phyloP scores from a whole-genome alignment of 768 basidiomycete genomes.

The Collybia nuda region DNA sequence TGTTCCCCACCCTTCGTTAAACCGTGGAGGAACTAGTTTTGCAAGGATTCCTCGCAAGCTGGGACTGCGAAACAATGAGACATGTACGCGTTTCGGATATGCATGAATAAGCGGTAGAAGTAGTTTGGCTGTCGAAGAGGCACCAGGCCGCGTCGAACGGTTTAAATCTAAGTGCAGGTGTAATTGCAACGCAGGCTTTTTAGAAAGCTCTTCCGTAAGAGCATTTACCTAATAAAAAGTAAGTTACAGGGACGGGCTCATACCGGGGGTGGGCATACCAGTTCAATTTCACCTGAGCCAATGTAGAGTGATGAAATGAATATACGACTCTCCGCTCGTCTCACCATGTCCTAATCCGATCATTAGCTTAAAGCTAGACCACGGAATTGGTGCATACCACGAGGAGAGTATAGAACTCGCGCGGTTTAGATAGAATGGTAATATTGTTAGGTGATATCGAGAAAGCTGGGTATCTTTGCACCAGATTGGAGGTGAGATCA shows the following conservation, averaged over 20 bases:
- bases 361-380: neutral
- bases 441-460: constrained; percentile 45
- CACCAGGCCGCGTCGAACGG: constrained; percentile 73
- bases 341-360: constrained; percentile 64
- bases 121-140: constrained; percentile 62
- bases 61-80: constrained; percentile 88
- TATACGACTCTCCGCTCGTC: constrained; percentile 73
- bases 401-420: constrained; percentile 54
- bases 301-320: constrained; percentile 92
- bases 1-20: constrained; percentile 98
- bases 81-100: constrained; percentile 70
- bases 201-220: constrained; percentile 56
- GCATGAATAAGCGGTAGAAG: constrained; percentile 73
- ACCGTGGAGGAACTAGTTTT: constrained; percentile 81
- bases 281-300: constrained; percentile 71
- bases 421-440: constrained; percentile 54
- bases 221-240: constrained; percentile 58
- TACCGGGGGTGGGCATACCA: constrained; percentile 53
- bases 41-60: constrained; percentile 75
- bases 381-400: constrained; percentile 34
- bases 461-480: constrained; percentile 47
- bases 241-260: neutral
- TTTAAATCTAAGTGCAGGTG: constrained; percentile 80
- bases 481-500: constrained; percentile 34
- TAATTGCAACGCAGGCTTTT: constrained; percentile 62